phyloP scores from a whole-genome alignment of 1,284 basidiomycete species.

The Heimioporus retisporus region DNA sequence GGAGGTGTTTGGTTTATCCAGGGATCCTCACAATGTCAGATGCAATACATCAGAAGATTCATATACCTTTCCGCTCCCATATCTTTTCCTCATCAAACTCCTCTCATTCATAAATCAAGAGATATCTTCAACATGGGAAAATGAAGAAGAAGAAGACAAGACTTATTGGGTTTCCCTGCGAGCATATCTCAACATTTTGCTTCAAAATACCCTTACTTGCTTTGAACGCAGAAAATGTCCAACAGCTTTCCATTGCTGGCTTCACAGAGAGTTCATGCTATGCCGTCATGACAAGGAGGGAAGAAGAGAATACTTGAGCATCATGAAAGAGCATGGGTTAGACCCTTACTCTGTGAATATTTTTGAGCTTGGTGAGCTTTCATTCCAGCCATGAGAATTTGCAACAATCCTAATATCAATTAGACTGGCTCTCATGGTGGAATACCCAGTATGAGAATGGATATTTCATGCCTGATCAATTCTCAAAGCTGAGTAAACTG shows the following conservation, averaged over 20 bases:
- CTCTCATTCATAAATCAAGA: neutral
- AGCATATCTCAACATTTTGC: slow-evolving; percentile 8
- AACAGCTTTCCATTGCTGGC: slow-evolving; percentile 8
- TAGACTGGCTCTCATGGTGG: no score
- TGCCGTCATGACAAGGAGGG: slow-evolving; percentile 13
- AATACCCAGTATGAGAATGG: no score
- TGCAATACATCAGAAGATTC: no score
- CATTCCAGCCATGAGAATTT: no score
- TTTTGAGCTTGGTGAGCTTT: slow-evolving; percentile 6
- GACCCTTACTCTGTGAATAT: slow-evolving; percentile 7
- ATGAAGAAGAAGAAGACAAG: neutral
- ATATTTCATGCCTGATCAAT: no score
- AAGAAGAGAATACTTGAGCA: neutral
- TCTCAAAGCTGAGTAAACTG: no score
- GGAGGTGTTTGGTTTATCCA: no score
- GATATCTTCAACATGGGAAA: slow-evolving; percentile 1
- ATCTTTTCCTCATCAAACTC: no score
- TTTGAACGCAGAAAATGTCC: neutral
- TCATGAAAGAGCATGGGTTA: slow-evolving; percentile 1
- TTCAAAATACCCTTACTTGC: neutral
- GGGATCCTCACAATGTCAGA: no score
- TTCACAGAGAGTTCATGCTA: slow-evolving; percentile 19
- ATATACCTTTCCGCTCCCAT: no score
- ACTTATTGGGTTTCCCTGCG: slow-evolving; percentile 13
- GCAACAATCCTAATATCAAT: no score